Percentiles rank a stretch among this genome's conserved stretches.
Evolutionary conservation across 2,329 filamentous ascomycete genomes (phyloP).

Genomic region (Colletotrichum sp.): DNA sequence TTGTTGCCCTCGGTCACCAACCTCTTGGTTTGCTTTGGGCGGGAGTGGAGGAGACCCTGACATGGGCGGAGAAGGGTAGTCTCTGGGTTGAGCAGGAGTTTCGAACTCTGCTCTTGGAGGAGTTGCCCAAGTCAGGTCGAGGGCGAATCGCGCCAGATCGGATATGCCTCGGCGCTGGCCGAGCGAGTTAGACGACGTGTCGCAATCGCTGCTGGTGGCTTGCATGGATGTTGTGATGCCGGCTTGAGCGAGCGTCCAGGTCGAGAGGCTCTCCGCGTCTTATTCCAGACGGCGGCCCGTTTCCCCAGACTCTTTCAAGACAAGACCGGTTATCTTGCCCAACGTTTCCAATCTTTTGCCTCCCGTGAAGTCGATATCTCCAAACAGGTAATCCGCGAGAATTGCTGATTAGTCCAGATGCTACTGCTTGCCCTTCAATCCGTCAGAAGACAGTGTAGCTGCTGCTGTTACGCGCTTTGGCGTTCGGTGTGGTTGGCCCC

Average conservation of each 20-base stretch:
- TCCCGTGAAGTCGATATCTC: not conserved
- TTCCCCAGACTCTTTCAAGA: constrained; percentile 9
- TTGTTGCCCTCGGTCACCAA: constrained; percentile 59
- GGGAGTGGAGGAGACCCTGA: constrained; percentile 70
- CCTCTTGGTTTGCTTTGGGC: constrained; percentile 63
- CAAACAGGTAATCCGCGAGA: not conserved
- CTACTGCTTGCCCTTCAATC: not conserved
- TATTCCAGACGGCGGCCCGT: constrained; percentile 9
- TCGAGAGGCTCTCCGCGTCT: constrained; percentile 13
- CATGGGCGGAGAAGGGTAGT: constrained; percentile 78
- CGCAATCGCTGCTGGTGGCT: constrained; percentile 49
- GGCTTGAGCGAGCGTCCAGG: constrained; percentile 23
- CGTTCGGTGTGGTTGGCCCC: not conserved
- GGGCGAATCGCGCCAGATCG: constrained; percentile 59
- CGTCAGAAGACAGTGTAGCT: not conserved
- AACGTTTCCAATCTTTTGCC: not conserved
- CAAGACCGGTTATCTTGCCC: not conserved
- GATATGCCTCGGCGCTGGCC: constrained; percentile 64
- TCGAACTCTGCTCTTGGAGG: constrained; percentile 55
- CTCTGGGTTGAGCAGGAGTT: constrained; percentile 59
- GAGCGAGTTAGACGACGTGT: constrained; percentile 52
- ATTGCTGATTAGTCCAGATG: not conserved
- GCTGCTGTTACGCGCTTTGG: not conserved
- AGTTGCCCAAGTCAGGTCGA: constrained; percentile 59
- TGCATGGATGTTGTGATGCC: constrained; percentile 56